These are phyloP conservation scores for Silene conica DNA, from an alignment of 148 eudicot species.

Conservation along the genomic window DNA sequence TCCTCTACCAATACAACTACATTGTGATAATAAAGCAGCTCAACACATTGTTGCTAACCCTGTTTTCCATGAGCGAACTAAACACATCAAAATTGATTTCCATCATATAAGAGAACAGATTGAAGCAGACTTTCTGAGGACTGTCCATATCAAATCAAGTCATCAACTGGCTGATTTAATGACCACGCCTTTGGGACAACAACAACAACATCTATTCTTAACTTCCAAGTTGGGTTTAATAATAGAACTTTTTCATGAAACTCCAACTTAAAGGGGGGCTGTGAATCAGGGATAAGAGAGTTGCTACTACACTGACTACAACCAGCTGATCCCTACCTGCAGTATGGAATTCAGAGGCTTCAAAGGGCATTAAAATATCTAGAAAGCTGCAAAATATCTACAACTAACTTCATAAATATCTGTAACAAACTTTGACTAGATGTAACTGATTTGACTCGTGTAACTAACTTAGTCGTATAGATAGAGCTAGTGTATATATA, in stretches of 20 bases:
- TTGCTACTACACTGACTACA: no score
- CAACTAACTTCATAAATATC: no score
- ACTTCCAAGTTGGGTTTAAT: background rate
- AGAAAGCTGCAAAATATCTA: no score
- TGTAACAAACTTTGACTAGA: no score
- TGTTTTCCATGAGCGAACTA: background rate
- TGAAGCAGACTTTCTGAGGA: background rate
- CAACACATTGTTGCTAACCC: background rate
- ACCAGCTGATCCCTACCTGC: no score
- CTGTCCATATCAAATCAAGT: background rate
- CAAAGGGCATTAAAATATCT: no score
- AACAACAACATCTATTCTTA: background rate
- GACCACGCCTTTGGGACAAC: background rate
- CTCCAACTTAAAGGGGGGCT: background rate
- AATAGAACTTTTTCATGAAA: background rate
- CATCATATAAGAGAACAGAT: background rate
- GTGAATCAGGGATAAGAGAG: no score
- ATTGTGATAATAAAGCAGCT: no score
- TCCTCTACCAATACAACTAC: background rate
- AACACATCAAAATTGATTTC: background rate
- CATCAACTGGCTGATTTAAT: background rate
- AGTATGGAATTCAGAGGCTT: no score
- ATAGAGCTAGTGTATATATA: no score
- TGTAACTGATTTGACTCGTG: no score
- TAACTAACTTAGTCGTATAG: no score